Evolutionary conservation across 176 grass and related monocot species (phyloP), one percentile per base, ranked within the genome.

Genomic region (Phoenix dactylifera): DNA sequence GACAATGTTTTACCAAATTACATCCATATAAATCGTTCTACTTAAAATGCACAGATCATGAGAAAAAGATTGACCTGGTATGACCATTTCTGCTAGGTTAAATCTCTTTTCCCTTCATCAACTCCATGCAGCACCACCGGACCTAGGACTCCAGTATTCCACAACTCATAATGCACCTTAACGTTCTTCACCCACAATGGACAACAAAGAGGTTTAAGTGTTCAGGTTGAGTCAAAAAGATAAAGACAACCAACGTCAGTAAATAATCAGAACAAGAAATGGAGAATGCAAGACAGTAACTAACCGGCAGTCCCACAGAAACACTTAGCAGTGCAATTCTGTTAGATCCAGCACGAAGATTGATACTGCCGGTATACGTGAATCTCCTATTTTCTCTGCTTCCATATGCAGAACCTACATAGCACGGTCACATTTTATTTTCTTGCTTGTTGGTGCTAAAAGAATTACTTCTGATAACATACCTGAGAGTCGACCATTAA

Each of bases 11-110:
- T 35, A 22, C 50, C 23, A 24, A 22, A 0, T 55, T 10, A 23
- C 66, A 18, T 16, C 54, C 32, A 63, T 28, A 50, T 44, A 54
- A 48, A 53, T 65, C 54, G 20, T 54, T 28, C 52, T 30, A 64
- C 12, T 71, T 15, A 55, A 71, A 58, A 7, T 17, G 25, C 17
- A 15, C 12, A 20, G 28, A 29, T 60, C 28, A 49, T 58, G 18
- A 62, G 35, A 70, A 14, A 24, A 52, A 17, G 49, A 16, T 58
- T 49, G 51, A 89, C 88, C 84, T 98, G 94, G 65, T 98, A 98
- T 57, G 85, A 89, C 94, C 94, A 98, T 20, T 81, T 75, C n/a
- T 92, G 84, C 94, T 88, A 98, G 20, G 94, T 98, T 57, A 98
- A 77, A 59, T 98, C 94, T 74, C 71, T 85, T 17, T 69, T 92